phyloP scores from a whole-genome alignment of 1,139 yeast genomes.

The Debaryomyces udenii region DNA sequence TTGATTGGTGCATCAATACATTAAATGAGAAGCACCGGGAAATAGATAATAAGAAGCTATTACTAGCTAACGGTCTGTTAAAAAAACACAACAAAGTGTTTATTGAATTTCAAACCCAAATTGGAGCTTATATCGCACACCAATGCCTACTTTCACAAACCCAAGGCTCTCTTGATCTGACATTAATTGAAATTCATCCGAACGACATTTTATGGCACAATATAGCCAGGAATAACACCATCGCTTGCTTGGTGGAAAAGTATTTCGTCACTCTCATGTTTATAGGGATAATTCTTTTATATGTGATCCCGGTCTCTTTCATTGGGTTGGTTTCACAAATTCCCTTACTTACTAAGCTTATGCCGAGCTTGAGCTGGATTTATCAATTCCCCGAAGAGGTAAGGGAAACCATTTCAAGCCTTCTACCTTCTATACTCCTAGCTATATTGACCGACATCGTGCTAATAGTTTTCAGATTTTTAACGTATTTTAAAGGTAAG shows the following conservation, averaged over 20 bases:
- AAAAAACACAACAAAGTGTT: slow-evolving; percentile 47
- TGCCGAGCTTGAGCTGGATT: slow-evolving; percentile 59
- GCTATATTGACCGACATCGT: slow-evolving; percentile 60
- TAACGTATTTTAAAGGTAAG: slow-evolving; percentile 54
- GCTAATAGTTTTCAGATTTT: slow-evolving; percentile 50
- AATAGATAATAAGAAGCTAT: slow-evolving; percentile 27
- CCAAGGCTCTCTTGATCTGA: slow-evolving; percentile 45
- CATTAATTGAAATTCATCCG: slow-evolving; percentile 56
- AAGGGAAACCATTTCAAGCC: slow-evolving; percentile 55
- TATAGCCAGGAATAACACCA: slow-evolving; percentile 38
- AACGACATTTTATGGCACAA: slow-evolving; percentile 64
- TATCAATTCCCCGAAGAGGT: slow-evolving; percentile 55
- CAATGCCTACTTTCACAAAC: slow-evolving; percentile 53
- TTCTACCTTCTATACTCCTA: slow-evolving; percentile 63
- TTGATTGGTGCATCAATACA: slow-evolving; percentile 32
- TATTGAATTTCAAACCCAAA: slow-evolving; percentile 51
- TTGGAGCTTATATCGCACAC: slow-evolving; percentile 55
- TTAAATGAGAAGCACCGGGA: slow-evolving; percentile 21
- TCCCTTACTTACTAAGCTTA: slow-evolving; percentile 55
- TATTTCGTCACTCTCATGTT: slow-evolving; percentile 46
- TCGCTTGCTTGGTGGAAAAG: slow-evolving; percentile 36
- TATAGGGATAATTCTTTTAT: slow-evolving; percentile 53
- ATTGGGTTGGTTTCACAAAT: slow-evolving; percentile 69
- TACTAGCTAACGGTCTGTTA: slow-evolving; percentile 21
- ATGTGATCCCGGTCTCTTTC: slow-evolving; percentile 74